Percentiles rank a stretch among this genome's conserved stretches.
phyloP scores from a whole-genome alignment of 164 flowering plant species.

The Saururus chinensis region DNA sequence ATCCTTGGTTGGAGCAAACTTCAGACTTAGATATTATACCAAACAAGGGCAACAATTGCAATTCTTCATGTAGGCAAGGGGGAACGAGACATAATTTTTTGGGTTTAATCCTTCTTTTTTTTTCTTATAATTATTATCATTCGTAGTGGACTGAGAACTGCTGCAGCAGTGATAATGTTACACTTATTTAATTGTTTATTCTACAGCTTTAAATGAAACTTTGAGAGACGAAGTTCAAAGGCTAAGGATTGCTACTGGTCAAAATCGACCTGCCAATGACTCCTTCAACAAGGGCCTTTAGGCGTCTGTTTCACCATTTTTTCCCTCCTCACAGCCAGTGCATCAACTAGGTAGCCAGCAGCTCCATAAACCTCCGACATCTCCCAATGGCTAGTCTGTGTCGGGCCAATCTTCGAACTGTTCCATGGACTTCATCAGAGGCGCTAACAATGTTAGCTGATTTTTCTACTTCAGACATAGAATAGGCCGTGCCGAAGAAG shows the following conservation, averaged over 20 bases:
- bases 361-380: conserved; percentile 35
- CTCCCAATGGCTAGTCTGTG: conserved; percentile 21
- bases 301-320: conserved; percentile 25
- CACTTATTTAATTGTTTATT: too few relatives aligned
- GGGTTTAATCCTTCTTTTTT: too few relatives aligned
- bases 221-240: conserved; percentile 73
- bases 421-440: conserved; percentile 47
- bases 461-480: not conserved
- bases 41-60: too few relatives aligned
- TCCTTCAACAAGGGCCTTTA: conserved; percentile 33
- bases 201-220: conserved; percentile 69
- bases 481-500: not conserved
- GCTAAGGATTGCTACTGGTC: conserved; percentile 64
- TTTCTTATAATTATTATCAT: too few relatives aligned
- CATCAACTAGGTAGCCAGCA: conserved; percentile 33
- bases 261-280: conserved; percentile 32
- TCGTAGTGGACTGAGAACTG: too few relatives aligned
- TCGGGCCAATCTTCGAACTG: conserved; percentile 37
- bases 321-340: conserved; percentile 27
- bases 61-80: too few relatives aligned
- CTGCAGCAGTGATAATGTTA: too few relatives aligned
- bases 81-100: too few relatives aligned
- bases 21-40: too few relatives aligned
- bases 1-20: too few relatives aligned
- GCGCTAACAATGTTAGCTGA: conserved; percentile 9